Evolutionary conservation across 257 asterid genomes (phyloP), one percentile per base, ranked within the genome.

Genomic region (Paraleonurus japonicus): DNA sequence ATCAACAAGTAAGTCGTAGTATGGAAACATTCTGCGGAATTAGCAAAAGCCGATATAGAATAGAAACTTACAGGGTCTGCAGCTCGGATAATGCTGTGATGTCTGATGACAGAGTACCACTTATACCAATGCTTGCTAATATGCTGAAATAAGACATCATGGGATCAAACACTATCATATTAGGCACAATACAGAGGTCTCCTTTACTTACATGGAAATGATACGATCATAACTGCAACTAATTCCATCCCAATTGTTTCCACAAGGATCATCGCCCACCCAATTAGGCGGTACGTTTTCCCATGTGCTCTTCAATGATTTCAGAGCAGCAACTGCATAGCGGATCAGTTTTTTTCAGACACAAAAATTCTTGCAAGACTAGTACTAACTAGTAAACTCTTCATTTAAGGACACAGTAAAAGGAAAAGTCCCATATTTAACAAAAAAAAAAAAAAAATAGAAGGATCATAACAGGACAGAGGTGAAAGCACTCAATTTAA

Each of bases 201-300:
- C 4, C 22, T 47, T 20, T 16, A 35, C 54, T 67, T 84, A 91
- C 97, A 91, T 79, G 60, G 95, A 81, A 55, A 79, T 57, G 7
- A 89, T 79, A 23, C 89, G 81, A 30, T 72, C 28, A 58, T 73
- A 61, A 8, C 0, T 61, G 85, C 97, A 91, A 60, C 62, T 62
- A 54, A 91, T 79, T 69, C 97, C 97, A 4, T 76, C 95, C 97
- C 97, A 89, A 5, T 50, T 51, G 55, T 7, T 51, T 51, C 87
- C 92, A 73, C 97, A 90, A 13, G 97, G 96, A 84, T 90, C 96
- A 10, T 61, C 59, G 17, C 88, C 90, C 7, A 7, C 66, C 97
- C 97, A 91, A 65, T 67, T 83, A 9, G 95, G 96, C 0, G 97
- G 96, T 41, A 64, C 72, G 69, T 91, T 89, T 15, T 82, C 9